Evolutionary conservation across 2,329 filamentous ascomycete genomes (phyloP), one percentile per base, ranked within the genome.

Genomic region (Apiospora sp.): DNA sequence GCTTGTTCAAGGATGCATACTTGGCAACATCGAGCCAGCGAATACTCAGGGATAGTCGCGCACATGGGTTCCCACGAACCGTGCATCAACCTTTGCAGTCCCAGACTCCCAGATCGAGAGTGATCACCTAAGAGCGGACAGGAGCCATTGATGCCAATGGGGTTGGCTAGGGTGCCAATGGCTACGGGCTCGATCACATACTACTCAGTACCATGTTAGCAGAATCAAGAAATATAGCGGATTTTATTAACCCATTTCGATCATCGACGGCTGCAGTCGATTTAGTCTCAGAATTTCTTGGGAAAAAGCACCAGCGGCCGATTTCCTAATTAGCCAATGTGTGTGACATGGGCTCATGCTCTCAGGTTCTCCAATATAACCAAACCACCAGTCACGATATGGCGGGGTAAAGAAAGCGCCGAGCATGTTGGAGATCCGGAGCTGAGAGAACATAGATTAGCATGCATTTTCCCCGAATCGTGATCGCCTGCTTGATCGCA

Each of bases 351-450:
- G 24, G 8, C 51, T 58, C 4, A 30, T 30, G 27, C 8, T 19
- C 4, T 71, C 64, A 0, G 79, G 76, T 13, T 75, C 37, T 30
- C 67, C 19, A 49, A 69, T 69, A 71, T 79, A 80, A 3, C 71
- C 71, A n/a, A 81, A 71, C 80, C 80, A 82, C 79, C 80, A 82
- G 72, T 81, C 78, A 12, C 75, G 74, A 70, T 82, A 81, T 1
- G 73, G 72, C 5, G 71, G 75, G 2, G 75, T 73, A 67, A 82
- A 81, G 74, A 81, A 82, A n/a, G 77, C 79, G 24, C 75, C 73
- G 12, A 80, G 75, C 75, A 79, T 78, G 4, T 76, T 74, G 14
- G 67, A 51, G 12, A 77, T 73, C 7, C 61, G 64, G 2, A 72
- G 37, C 74, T 77, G 48, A 48, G 14, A 64, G 22, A 64, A 14